Conservation (phyloP, 108 stramenopile genomes). For the Conticribra guillardii region DNA sequence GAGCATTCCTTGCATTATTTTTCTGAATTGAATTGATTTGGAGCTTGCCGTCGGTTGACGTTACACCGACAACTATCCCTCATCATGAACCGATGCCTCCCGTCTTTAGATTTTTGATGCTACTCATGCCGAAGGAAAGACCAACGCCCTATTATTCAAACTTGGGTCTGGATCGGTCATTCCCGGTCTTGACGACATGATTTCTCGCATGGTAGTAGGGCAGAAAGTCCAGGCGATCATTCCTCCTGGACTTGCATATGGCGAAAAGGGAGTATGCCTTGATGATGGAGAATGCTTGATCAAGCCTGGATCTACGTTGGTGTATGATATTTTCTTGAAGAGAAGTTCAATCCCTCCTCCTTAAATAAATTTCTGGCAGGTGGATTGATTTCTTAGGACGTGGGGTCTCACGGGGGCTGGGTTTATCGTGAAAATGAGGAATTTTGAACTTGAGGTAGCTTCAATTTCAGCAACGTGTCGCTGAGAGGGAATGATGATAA, state of each 20-base stretch:
- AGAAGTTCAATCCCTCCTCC: constrained; percentile 85
- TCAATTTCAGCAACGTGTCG: no score
- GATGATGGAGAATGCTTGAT: constrained; percentile 85
- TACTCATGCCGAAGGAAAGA: constrained; percentile 84
- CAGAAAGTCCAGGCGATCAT: constrained; percentile 90
- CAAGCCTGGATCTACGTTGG: constrained; percentile 84
- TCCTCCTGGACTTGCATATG: constrained; percentile 79
- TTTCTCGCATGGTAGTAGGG: constrained; percentile 76
- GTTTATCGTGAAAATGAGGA: no score
- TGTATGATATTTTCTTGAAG: constrained; percentile 84
- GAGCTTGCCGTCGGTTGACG: not conserved
- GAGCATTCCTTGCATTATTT: not conserved
- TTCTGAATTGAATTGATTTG: not conserved
- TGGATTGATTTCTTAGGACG: not conserved
- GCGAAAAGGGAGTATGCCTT: constrained; percentile 85
- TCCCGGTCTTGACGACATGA: constrained; percentile 80
- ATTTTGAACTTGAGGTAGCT: no score
- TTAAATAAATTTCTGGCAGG: constrained; percentile 33
- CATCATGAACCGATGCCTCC: not conserved
- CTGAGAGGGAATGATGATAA: no score
- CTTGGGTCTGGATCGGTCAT: constrained; percentile 77
- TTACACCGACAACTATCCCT: not conserved
- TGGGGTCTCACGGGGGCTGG: no score
- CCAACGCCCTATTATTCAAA: constrained; percentile 77
- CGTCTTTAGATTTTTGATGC: constrained; percentile 77